Conservation (phyloP, 768 basidiomycete species). For the Suillus occidentalis region DNA sequence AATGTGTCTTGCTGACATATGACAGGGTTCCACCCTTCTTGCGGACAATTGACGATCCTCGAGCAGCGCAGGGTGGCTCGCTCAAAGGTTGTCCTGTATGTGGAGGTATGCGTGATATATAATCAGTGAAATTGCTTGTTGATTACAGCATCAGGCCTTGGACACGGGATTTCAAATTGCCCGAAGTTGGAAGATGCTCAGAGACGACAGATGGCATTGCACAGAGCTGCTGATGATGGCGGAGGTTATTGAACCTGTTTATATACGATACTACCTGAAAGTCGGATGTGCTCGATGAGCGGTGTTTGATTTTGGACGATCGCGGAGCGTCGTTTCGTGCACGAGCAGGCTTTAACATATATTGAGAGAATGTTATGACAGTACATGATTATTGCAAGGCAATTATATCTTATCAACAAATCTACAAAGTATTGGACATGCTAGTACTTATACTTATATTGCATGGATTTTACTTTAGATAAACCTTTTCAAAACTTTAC, state of each 20-base stretch:
- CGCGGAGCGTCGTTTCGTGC: too few species aligned
- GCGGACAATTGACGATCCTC: conserved; percentile 85
- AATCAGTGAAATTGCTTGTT: not conserved
- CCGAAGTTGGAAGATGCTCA: conserved; percentile 96
- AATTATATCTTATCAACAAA: too few species aligned
- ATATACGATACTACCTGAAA: too few species aligned
- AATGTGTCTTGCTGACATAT: conserved; percentile 9
- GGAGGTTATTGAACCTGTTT: conserved; percentile 41
- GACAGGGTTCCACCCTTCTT: conserved; percentile 91
- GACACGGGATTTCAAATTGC: conserved; percentile 92
- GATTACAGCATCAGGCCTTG: conserved; percentile 59
- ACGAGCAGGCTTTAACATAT: too few species aligned
- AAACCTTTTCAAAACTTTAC: too few species aligned
- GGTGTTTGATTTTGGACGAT: too few species aligned
- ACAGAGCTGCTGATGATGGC: conserved; percentile 66
- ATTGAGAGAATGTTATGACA: too few species aligned
- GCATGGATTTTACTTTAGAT: too few species aligned
- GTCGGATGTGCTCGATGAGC: too few species aligned
- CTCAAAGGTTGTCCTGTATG: conserved; percentile 93
- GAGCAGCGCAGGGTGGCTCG: conserved; percentile 72
- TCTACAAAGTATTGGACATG: too few species aligned
- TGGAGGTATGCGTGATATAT: conserved; percentile 61
- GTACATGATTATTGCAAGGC: too few species aligned
- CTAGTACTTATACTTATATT: too few species aligned
- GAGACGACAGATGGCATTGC: conserved; percentile 86